Evolutionary conservation across 2,329 filamentous ascomycete genomes (phyloP).

Genomic region (Lojkania enalia): DNA sequence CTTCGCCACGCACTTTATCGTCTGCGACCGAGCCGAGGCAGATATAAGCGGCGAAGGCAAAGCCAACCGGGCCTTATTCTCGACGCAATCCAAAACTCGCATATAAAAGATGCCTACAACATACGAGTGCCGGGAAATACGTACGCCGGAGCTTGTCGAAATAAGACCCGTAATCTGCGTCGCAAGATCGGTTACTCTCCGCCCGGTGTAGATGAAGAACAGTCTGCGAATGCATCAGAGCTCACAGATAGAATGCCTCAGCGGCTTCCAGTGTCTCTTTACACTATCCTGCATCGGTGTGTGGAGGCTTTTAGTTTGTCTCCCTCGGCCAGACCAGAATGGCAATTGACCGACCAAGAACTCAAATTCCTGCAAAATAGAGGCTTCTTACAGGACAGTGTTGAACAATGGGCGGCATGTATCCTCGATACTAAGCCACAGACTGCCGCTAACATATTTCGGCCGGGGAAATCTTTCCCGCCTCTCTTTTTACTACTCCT

Average conservation of each 20-base stretch:
- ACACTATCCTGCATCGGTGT: slow-evolving; percentile 34
- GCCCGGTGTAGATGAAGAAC: no score
- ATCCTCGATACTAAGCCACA: slow-evolving; percentile 23
- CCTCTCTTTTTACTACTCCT: slow-evolving; percentile 38
- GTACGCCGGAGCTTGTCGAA: no score
- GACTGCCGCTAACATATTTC: slow-evolving; percentile 25
- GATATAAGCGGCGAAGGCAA: slow-evolving; percentile 22
- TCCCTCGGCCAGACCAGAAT: slow-evolving; percentile 9
- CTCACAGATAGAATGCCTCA: slow-evolving; percentile 16
- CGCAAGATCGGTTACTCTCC: no score
- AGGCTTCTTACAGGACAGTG: slow-evolving; percentile 19
- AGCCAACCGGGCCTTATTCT: slow-evolving; percentile 28
- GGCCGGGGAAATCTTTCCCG: slow-evolving; percentile 13
- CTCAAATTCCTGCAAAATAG: slow-evolving; percentile 18
- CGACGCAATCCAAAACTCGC: slow-evolving; percentile 25
- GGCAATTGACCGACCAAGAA: slow-evolving; percentile 23
- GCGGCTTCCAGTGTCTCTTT: slow-evolving; percentile 16
- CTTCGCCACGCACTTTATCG: not conserved
- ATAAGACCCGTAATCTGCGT: no score
- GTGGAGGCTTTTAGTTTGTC: slow-evolving; percentile 18
- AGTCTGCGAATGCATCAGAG: no score
- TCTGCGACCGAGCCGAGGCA: not conserved
- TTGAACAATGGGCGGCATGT: slow-evolving; percentile 30
- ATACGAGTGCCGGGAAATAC: no score
- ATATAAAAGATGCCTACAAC: no score